Evolutionary conservation across 345 rosid species (phyloP), one percentile per base, ranked within the genome.

Genomic region (Cochlearia excelsa): DNA sequence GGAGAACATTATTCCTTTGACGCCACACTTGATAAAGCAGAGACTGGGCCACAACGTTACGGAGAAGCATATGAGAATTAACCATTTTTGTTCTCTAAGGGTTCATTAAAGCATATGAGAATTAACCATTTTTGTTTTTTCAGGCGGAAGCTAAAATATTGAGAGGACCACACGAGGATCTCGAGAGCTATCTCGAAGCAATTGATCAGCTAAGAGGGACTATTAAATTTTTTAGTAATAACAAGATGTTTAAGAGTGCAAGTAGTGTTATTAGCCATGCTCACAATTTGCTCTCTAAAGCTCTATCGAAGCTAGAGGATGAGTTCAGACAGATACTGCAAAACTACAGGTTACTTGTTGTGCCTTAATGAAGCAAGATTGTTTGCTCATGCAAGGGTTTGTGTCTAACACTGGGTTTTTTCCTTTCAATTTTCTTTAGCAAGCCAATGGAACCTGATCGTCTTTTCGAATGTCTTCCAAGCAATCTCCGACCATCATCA

Each of bases 141-240:
- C 48, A 88, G 92, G 90, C 92, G 8, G 99, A 94, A 80, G 99
- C 97, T 35, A 90, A 93, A 74, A 87, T 90, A 66, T 71, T 93
- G 67, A 84, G 85, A 80, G 99, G 97, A 47, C 97, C 99, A 43
- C 99, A 90, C 54, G 99, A 90, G 69, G 97, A 87, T 64, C 83
- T 90, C 1, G 97, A 89, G 58, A 84, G 85, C 63, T 93, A 86
- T 67, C 61, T 93, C 40, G 97, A 83, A 79, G 99, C 99, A 62
- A 90, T 94, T 66, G 85, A 80, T 73, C 97, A 87, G 79, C 77
- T 94, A 26, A 79, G 85, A 78, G 72, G 73, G 72, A 85, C 57
- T 53, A 61, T 87, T 37, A 62, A 84, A 49, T 90, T 85, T 68
- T 94, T 94, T 73, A 87, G 76, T 60, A 75, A 72, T 63, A 82